Evolutionary conservation across 2,329 filamentous ascomycete genomes (phyloP), one percentile per base, ranked within the genome.

Genomic region (Pyrenophora seminiperda): DNA sequence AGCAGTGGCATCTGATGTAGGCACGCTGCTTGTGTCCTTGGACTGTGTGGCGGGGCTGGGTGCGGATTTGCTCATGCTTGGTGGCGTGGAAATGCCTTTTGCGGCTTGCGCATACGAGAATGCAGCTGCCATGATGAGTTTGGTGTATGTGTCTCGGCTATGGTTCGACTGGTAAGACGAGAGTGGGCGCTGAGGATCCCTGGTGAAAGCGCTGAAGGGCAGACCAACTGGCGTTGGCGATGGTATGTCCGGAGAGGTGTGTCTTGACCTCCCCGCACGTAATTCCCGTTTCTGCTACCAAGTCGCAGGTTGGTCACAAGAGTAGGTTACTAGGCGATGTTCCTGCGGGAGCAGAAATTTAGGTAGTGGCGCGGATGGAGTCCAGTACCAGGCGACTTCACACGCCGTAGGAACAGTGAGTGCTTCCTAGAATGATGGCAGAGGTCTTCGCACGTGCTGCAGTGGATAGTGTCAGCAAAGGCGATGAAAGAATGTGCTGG

Each of bases 21-120:
- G 46, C 19, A 52, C 48, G 14, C 71, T 59, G 46, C 65, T 63
- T 24, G 67, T 54, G 34, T 75, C 74, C 41, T 74, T 76, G 17
- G 75, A 70, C 19, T 77, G 72, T 32, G 75, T 77, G 11, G 66
- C 68, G 18, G 72, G 61, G 34, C 74, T 76, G 17, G 77, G 77
- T 9, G 72, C 63, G 15, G 72, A 70, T 66, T 81, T 81, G 63
- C 73, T 76, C 18, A 76, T 65, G 41, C 72, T 68, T 20, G 76
- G 67, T 37, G 74, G 70, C 47, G 75, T 66, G 47, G 83, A 77
- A 65, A 88, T 83, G 68, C 92, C 91, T 75, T 94, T 94, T 53
- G 93, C 93, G 70, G 93, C 93, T 81, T 96, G 91, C 66, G 93
- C 93, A 75, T 97, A 97, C 53, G 93, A 97, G 73, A 97, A 96